Conservation (phyloP, 73 alveolate genomes). For the Durusdinium trenchii region DNA sequence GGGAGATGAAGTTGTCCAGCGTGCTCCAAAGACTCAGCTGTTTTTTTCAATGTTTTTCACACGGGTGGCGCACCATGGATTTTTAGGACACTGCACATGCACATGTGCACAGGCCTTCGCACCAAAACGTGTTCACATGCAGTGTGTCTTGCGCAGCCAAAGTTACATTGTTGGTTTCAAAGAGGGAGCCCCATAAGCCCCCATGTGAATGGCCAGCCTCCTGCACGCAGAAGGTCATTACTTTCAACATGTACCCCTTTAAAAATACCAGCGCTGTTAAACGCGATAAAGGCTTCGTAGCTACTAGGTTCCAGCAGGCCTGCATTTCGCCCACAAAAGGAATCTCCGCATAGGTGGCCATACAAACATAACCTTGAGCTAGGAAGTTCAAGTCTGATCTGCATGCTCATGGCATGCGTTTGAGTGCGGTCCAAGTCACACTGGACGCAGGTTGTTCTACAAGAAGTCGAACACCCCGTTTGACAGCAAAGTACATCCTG, state of each 20-base stretch:
- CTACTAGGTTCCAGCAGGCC: too few species aligned
- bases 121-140: too few species aligned
- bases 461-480: not conserved
- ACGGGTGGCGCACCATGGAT: too few species aligned
- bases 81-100: too few species aligned
- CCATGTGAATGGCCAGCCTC: conserved; percentile 8
- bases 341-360: conserved; percentile 25
- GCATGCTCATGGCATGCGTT: not conserved
- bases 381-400: not conserved
- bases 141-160: too few species aligned
- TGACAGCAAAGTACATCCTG: conserved; percentile 17
- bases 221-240: not conserved
- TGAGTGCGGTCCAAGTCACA: not conserved
- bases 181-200: not conserved
- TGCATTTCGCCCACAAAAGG: not conserved
- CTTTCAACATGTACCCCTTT: not conserved
- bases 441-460: not conserved
- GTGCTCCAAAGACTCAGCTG: conserved; percentile 27
- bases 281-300: too few species aligned
- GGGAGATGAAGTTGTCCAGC: not conserved
- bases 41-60: too few species aligned
- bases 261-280: too few species aligned
- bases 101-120: too few species aligned
- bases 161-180: not conserved
- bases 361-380: not conserved